A percentile compares a stretch with the other conserved stretches of the same genome.
phyloP scores from a whole-genome alignment of 441 rosid genomes.

The Populus hybrid region DNA sequence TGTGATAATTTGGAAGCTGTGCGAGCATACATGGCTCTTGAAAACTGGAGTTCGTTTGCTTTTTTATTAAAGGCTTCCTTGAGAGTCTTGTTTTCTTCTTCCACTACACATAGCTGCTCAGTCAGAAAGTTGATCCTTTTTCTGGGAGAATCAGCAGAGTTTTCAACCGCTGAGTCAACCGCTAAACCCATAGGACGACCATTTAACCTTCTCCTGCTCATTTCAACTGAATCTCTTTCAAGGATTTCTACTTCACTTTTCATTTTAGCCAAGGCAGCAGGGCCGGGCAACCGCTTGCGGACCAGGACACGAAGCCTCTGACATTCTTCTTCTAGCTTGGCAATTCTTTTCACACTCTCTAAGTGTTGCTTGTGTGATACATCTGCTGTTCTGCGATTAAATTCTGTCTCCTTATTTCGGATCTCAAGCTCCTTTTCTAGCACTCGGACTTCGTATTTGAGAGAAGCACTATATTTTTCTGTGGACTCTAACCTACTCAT shows the following conservation, averaged over 20 bases:
- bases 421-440: constrained; percentile 85
- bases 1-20: constrained; percentile 63
- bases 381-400: constrained; percentile 59
- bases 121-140: constrained; percentile 40
- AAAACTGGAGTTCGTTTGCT: constrained; percentile 64
- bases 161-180: constrained; percentile 30
- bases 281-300: constrained; percentile 78
- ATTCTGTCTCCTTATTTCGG: constrained; percentile 81
- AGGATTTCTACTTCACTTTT: constrained; percentile 66
- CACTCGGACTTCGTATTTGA: constrained; percentile 75
- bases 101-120: constrained; percentile 59
- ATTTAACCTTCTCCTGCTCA: constrained; percentile 46
- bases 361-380: constrained; percentile 70
- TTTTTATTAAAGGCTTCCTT: constrained; percentile 64
- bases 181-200: constrained; percentile 30
- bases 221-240: constrained; percentile 47
- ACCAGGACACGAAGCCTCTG: constrained; percentile 73
- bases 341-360: constrained; percentile 71
- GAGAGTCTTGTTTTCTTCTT: constrained; percentile 83
- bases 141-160: constrained; percentile 30
- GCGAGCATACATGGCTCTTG: constrained; percentile 53
- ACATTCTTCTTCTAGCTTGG: constrained; percentile 85
- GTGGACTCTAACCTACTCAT: constrained; percentile 60
- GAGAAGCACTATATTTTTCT: constrained; percentile 72
- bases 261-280: constrained; percentile 74